These are phyloP conservation scores for Omphalotus olearius DNA, from an alignment of 1,284 basidiomycete genomes.

Conservation along the genomic window DNA sequence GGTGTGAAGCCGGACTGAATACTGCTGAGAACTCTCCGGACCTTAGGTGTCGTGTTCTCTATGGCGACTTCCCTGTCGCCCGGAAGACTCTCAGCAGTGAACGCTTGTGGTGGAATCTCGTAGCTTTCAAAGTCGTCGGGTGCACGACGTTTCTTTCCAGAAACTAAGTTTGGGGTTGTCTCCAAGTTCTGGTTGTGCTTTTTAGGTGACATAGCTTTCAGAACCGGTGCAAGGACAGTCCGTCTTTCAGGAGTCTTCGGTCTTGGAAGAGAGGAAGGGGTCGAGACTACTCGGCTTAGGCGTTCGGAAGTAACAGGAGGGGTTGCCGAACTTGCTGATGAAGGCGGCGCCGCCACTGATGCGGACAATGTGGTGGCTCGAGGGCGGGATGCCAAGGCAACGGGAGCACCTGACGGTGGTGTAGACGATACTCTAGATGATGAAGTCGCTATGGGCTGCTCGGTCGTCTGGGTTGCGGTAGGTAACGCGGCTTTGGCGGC, in stretches of 20 bases:
- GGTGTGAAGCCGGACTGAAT: constrained; percentile 70
- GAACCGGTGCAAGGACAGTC: constrained; percentile 5
- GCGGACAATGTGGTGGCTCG: constrained; percentile 19
- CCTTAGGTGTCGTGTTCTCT: constrained; percentile 50
- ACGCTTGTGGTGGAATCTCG: constrained; percentile 55
- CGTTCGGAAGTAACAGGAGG: constrained; percentile 2
- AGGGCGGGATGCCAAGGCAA: constrained; percentile 17
- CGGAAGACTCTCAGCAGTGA: constrained; percentile 49
- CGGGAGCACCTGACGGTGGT: constrained; percentile 14
- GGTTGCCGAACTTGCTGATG: background rate
- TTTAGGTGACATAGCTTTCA: constrained; percentile 12
- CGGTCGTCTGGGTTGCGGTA: background rate
- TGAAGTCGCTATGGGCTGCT: constrained; percentile 1
- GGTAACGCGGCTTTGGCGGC: constrained; percentile 39
- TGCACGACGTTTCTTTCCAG: constrained; percentile 62
- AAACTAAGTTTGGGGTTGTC: constrained; percentile 22
- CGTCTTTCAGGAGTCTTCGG: constrained; percentile 12
- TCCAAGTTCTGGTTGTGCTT: constrained; percentile 16
- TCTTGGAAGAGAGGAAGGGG: constrained; percentile 7
- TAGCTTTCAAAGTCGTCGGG: constrained; percentile 68
- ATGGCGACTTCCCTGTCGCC: constrained; percentile 28
- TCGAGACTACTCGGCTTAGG: constrained; percentile 6
- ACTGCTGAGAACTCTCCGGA: constrained; percentile 50
- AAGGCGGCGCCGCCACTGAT: background rate
- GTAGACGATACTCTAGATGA: background rate